Percentiles rank a stretch among this genome's conserved stretches.
phyloP scores from a whole-genome alignment of 2,329 filamentous ascomycete genomes.

The Pleomassaria siparia region DNA sequence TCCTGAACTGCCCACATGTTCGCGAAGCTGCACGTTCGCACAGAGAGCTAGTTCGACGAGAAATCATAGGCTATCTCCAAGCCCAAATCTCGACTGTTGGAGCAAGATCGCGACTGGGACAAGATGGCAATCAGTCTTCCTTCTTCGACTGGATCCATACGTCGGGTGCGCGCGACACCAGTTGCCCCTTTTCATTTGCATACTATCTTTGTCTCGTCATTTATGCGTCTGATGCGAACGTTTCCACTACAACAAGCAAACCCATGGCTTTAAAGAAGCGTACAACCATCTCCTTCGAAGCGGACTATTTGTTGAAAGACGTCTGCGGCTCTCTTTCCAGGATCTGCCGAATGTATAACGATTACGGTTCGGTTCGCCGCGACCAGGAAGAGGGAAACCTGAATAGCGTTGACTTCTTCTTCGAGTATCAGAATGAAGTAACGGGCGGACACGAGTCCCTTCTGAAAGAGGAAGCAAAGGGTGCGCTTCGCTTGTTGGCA shows the following conservation, averaged over 20 bases:
- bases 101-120: slow-evolving; percentile 5
- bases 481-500: not conserved
- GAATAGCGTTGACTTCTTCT: slow-evolving; percentile 13
- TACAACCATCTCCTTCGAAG: slow-evolving; percentile 6
- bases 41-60: no score
- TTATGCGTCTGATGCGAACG: slow-evolving; percentile 12
- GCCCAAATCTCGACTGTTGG: no score
- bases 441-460: not conserved
- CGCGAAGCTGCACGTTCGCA: not conserved
- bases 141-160: slow-evolving; percentile 17
- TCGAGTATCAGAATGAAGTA: not conserved
- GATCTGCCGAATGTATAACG: slow-evolving; percentile 32
- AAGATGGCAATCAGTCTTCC: slow-evolving; percentile 12
- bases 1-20: slow-evolving; percentile 11
- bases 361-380: slow-evolving; percentile 23
- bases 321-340: slow-evolving; percentile 20
- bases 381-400: slow-evolving; percentile 28
- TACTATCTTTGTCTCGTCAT: not conserved
- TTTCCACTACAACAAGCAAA: slow-evolving; percentile 19
- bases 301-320: slow-evolving; percentile 17
- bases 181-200: not conserved
- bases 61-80: no score
- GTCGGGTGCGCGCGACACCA: slow-evolving; percentile 5
- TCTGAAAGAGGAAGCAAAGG: not conserved
- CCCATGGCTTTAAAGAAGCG: slow-evolving; percentile 15